phyloP scores from a whole-genome alignment of 2,329 filamentous ascomycete species.

The Ophiostoma tasmaniense region DNA sequence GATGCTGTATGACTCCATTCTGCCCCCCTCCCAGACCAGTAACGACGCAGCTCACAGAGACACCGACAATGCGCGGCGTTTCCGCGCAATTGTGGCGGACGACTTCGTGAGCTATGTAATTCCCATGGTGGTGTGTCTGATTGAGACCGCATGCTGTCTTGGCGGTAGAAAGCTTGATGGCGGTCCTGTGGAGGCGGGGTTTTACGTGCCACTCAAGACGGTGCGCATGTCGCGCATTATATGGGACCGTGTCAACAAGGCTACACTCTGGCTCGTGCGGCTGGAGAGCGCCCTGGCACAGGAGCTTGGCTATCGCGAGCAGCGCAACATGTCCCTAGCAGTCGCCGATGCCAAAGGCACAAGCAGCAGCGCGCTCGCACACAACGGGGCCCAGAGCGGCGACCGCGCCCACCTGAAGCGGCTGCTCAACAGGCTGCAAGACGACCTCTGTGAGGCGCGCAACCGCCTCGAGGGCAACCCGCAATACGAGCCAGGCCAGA shows the following conservation, averaged over 20 bases:
- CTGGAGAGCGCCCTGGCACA: constrained; percentile 17
- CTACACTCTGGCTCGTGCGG: constrained; percentile 12
- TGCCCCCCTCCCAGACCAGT: neutral
- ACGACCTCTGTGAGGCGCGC: constrained; percentile 13
- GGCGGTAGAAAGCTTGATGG: constrained; percentile 16
- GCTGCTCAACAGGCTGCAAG: constrained; percentile 16
- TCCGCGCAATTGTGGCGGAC: constrained; percentile 13
- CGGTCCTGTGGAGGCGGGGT: neutral
- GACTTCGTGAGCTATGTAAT: constrained; percentile 17
- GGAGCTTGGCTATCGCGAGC: constrained; percentile 19
- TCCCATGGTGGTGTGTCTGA: constrained; percentile 10
- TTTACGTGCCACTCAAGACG: constrained; percentile 9
- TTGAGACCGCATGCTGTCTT: constrained; percentile 12
- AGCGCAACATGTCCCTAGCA: neutral
- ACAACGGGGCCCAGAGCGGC: neutral
- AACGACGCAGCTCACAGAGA: neutral
- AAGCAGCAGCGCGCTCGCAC: neutral
- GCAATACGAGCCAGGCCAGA: neutral
- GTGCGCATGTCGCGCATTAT: neutral
- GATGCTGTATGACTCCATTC: neutral
- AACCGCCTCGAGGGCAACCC: neutral
- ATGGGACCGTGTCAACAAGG: neutral
- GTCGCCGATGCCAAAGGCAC: neutral
- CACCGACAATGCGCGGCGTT: neutral
- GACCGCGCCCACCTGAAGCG: constrained; percentile 11